These are phyloP conservation scores for Neonectria sp. DNA, from an alignment of 2,329 filamentous ascomycete species.

Conservation along the genomic window DNA sequence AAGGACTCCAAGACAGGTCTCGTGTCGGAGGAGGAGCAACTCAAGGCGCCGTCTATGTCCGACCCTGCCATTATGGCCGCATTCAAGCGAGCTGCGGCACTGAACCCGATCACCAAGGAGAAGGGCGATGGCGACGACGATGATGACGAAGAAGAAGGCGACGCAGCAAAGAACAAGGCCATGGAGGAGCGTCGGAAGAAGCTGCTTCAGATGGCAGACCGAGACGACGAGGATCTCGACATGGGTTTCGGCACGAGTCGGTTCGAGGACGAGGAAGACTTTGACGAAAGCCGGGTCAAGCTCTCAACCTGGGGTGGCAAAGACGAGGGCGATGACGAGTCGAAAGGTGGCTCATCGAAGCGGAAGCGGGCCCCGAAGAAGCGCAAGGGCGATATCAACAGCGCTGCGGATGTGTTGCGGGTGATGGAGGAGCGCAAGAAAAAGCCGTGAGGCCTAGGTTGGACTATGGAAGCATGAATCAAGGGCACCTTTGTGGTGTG, in stretches of 20 bases:
- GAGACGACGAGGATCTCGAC: constrained; percentile 93
- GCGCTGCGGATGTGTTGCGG: constrained; percentile 82
- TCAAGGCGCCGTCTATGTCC: constrained; percentile 70
- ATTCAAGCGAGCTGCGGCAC: constrained; percentile 84
- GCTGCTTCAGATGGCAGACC: constrained; percentile 80
- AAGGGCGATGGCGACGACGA: constrained; percentile 48
- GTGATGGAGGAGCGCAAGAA: constrained; percentile 77
- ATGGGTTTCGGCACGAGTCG: constrained; percentile 93
- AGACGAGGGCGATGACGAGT: constrained; percentile 63
- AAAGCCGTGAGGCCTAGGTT: constrained; percentile 16
- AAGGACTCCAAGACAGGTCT: constrained; percentile 70
- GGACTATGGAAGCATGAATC: neutral
- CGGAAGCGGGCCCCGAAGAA: constrained; percentile 82
- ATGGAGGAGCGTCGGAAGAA: constrained; percentile 79
- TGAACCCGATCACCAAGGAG: constrained; percentile 64
- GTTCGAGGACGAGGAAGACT: constrained; percentile 89
- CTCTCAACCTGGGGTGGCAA: constrained; percentile 76
- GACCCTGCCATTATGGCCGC: constrained; percentile 88
- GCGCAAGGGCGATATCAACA: constrained; percentile 85
- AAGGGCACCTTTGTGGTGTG: neutral
- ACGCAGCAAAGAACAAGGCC: constrained; percentile 64
- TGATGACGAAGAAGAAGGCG: constrained; percentile 55
- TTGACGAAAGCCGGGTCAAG: constrained; percentile 78
- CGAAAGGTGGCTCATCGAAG: constrained; percentile 66
- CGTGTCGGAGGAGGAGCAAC: constrained; percentile 67